phyloP scores from a whole-genome alignment of 2,329 filamentous ascomycete genomes.

The Fusarium algeriense region DNA sequence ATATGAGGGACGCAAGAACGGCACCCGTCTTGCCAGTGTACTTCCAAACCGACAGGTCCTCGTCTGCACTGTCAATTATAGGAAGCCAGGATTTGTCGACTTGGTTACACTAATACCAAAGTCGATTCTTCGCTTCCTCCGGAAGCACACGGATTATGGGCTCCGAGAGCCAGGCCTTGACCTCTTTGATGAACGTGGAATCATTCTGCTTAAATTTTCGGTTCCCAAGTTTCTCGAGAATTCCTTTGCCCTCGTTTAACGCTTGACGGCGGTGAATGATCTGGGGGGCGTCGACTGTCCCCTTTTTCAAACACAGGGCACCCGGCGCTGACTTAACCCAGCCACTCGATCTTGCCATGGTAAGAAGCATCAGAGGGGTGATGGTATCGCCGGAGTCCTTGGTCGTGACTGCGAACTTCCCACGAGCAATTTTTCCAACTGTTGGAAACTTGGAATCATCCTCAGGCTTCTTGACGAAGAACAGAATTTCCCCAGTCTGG shows the following conservation, averaged over 20 bases:
- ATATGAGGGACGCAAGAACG: not conserved
- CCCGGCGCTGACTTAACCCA: not conserved
- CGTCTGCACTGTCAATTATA: not conserved
- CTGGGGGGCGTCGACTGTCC: not conserved
- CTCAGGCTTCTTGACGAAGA: constrained; percentile 3
- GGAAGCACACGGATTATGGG: constrained; percentile 5
- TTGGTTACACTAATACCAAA: constrained; percentile 9
- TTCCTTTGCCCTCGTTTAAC: not conserved
- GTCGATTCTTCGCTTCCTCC: constrained; percentile 10
- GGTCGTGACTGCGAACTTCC: not conserved
- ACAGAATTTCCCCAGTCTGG: not conserved
- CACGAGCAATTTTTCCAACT: not conserved
- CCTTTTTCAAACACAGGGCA: constrained; percentile 2
- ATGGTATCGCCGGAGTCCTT: not conserved
- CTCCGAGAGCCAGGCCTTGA: constrained; percentile 6
- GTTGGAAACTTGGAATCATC: not conserved
- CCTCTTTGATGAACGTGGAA: not conserved
- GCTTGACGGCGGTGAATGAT: not conserved
- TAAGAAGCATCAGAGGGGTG: not conserved
- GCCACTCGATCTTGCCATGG: not conserved
- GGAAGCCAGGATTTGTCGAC: constrained; percentile 10
- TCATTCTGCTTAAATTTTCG: constrained; percentile 7
- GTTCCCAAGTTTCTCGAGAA: constrained; percentile 10
- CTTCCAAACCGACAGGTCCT: not conserved
- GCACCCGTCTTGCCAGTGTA: not conserved